Conservation (phyloP, 73 alveolate species). For the Paramecium caudatum region DNA sequence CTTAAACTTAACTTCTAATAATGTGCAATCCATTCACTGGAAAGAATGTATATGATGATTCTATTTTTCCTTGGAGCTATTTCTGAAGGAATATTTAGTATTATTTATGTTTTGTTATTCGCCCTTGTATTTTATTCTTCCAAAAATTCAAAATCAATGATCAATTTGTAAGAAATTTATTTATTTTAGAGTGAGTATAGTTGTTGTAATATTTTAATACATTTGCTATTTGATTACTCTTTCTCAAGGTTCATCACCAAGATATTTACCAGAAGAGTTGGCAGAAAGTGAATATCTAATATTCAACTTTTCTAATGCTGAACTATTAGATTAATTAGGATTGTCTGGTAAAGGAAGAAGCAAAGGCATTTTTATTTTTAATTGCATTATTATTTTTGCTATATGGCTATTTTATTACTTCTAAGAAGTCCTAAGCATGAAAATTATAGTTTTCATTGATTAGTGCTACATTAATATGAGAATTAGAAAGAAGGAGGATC, state of each 20-base stretch:
- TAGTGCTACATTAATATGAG: slow-evolving; percentile 8
- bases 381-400: slow-evolving; percentile 51
- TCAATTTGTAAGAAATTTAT: not conserved
- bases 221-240: slow-evolving; percentile 41
- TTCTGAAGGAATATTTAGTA: slow-evolving; percentile 40
- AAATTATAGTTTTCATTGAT: slow-evolving; percentile 50
- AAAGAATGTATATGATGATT: slow-evolving; percentile 42
- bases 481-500: not conserved
- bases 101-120: slow-evolving; percentile 22
- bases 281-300: not conserved
- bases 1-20: not conserved
- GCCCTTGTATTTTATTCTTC: slow-evolving; percentile 40
- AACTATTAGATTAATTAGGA: slow-evolving; percentile 5
- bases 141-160: not conserved
- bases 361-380: slow-evolving; percentile 45
- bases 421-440: slow-evolving; percentile 15
- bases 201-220: slow-evolving; percentile 21
- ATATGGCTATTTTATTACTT: slow-evolving; percentile 47
- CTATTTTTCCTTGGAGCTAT: slow-evolving; percentile 51
- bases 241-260: slow-evolving; percentile 35
- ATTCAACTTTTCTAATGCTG: not conserved
- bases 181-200: slow-evolving; percentile 40
- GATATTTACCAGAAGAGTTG: slow-evolving; percentile 13
- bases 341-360: slow-evolving; percentile 22
- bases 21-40: not conserved